Percentiles rank a stretch among this genome's conserved stretches.
Evolutionary conservation across 495 filamentous ascomycete species (phyloP).

Genomic region (Recurvomyces mirabilis): DNA sequence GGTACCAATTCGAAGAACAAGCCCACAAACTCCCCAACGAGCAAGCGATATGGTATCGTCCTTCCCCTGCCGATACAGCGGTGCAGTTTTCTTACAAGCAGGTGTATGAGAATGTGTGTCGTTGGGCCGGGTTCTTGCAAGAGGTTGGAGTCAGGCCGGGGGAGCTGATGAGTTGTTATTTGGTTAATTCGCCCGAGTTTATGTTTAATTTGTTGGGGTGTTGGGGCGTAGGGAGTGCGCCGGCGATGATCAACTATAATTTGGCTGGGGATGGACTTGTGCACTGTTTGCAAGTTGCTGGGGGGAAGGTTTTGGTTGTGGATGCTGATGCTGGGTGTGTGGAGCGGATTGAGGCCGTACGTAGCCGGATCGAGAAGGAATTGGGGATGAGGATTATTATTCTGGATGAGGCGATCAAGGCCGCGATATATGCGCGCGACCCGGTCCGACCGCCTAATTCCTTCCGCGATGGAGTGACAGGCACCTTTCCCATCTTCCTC

Average conservation of each 20-base stretch:
- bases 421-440: slow-evolving; percentile 38
- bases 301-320: slow-evolving; percentile 49
- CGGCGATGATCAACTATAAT: slow-evolving; percentile 65
- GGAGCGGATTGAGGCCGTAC: slow-evolving; percentile 44
- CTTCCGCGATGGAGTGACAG: slow-evolving; percentile 7
- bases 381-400: slow-evolving; percentile 44
- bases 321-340: slow-evolving; percentile 49
- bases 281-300: slow-evolving; percentile 56
- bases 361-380: slow-evolving; percentile 36
- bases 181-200: slow-evolving; percentile 60
- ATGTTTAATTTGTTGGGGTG: slow-evolving; percentile 51
- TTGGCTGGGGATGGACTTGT: slow-evolving; percentile 52
- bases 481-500: slow-evolving; percentile 16
- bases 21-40: slow-evolving; percentile 34
- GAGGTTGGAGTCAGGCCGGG: slow-evolving; percentile 48
- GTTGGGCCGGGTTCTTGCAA: slow-evolving; percentile 56
- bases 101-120: slow-evolving; percentile 42
- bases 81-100: slow-evolving; percentile 54
- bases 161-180: slow-evolving; percentile 59
- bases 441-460: slow-evolving; percentile 17
- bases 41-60: slow-evolving; percentile 42
- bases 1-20: slow-evolving; percentile 55
- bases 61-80: slow-evolving; percentile 35
- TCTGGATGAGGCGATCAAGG: slow-evolving; percentile 38
- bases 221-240: slow-evolving; percentile 54